Percentiles rank a stretch among this genome's conserved stretches.
Conservation (phyloP, 2,329 filamentous ascomycete genomes). For the Thermochaetoides dissita region DNA sequence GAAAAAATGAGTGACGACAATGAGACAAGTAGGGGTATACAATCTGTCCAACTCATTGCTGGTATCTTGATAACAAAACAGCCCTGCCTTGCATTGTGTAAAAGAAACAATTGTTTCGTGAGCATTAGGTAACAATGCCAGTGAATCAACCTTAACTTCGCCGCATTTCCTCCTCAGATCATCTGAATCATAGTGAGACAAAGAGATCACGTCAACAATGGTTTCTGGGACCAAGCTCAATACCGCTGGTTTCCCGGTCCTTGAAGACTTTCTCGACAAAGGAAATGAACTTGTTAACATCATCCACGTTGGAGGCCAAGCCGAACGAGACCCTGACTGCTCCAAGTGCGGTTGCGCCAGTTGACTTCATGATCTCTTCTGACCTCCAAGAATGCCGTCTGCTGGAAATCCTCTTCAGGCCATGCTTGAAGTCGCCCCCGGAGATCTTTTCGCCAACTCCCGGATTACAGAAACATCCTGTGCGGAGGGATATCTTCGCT, state of each 20-base stretch:
- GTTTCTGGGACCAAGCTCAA: background rate
- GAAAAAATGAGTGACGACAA: no score
- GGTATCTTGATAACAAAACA: no score
- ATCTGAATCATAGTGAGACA: no score
- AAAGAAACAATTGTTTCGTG: no score
- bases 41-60: no score
- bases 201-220: background rate
- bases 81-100: no score
- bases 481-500: constrained; percentile 24
- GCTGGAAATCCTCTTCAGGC: constrained; percentile 8
- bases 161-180: no score
- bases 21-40: no score
- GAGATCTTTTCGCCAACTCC: constrained; percentile 25
- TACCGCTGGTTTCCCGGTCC: constrained; percentile 14
- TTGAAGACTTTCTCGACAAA: constrained; percentile 22
- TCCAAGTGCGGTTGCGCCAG: constrained; percentile 17
- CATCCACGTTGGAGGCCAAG: constrained; percentile 21
- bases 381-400: constrained; percentile 5
- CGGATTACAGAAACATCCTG: constrained; percentile 30
- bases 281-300: constrained; percentile 23
- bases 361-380: constrained; percentile 14
- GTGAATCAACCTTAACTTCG: no score
- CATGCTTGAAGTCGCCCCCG: constrained; percentile 12
- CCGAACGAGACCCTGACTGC: constrained; percentile 27
- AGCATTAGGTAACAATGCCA: no score